A percentile compares a stretch with the other conserved stretches of the same genome.
Evolutionary conservation across 2,329 filamentous ascomycete species (phyloP).

Genomic region (Arthrobotrys megalospora): DNA sequence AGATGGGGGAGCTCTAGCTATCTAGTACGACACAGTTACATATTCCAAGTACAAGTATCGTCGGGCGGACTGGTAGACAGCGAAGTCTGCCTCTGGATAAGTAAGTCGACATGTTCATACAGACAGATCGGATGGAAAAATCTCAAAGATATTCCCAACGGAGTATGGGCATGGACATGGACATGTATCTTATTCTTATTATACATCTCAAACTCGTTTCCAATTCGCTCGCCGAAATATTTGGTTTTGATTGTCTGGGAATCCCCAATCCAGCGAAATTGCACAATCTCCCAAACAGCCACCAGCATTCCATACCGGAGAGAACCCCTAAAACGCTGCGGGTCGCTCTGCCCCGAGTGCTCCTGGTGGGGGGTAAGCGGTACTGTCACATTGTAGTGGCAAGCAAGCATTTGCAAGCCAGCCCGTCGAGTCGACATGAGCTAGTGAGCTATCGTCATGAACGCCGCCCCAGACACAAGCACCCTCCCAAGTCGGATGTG

Average conservation of each 20-base stretch:
- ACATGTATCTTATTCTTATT: slow-evolving; percentile 9
- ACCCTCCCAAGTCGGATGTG: slow-evolving; percentile 56
- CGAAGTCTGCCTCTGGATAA: slow-evolving; percentile 2
- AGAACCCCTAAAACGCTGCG: slow-evolving; percentile 38
- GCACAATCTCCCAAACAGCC: slow-evolving; percentile 55
- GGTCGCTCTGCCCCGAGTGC: slow-evolving; percentile 22
- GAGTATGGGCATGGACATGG: no score
- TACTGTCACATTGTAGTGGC: slow-evolving; percentile 28
- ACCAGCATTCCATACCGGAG: slow-evolving; percentile 39
- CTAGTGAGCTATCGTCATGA: slow-evolving; percentile 50
- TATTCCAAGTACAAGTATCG: no score
- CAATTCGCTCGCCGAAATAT: slow-evolving; percentile 33
- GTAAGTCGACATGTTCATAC: background rate
- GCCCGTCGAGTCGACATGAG: slow-evolving; percentile 7
- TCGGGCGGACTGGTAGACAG: background rate
- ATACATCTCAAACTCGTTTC: slow-evolving; percentile 19
- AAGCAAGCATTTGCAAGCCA: slow-evolving; percentile 4
- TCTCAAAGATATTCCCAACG: background rate
- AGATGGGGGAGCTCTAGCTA: background rate
- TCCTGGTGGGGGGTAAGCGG: slow-evolving; percentile 30
- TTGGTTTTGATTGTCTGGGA: slow-evolving; percentile 21
- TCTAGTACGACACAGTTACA: no score
- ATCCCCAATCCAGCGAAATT: slow-evolving; percentile 53
- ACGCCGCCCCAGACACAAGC: slow-evolving; percentile 31
- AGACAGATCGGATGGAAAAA: slow-evolving; percentile 10